These are phyloP conservation scores for Termitomyces sp. DNA, from an alignment of 768 basidiomycete genomes.

Conservation along the genomic window DNA sequence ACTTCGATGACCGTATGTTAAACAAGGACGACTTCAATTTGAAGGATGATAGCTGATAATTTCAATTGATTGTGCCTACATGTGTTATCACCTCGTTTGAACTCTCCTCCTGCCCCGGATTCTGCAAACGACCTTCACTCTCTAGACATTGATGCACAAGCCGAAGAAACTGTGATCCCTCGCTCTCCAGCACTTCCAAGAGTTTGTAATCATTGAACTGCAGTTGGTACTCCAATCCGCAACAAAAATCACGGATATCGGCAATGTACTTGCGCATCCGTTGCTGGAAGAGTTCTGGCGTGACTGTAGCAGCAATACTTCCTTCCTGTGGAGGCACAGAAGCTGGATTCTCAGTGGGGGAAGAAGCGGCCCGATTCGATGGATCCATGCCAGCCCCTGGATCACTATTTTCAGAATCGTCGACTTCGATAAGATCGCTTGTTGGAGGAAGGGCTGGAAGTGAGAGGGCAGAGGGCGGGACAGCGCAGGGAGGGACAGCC, in stretches of 20 bases:
- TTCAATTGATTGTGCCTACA: neutral
- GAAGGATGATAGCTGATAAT: neutral
- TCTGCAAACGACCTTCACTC: slow-evolving; percentile 30
- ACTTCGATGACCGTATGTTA: neutral
- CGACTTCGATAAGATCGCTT: neutral
- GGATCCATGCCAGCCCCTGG: slow-evolving; percentile 1
- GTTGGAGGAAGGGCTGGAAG: neutral
- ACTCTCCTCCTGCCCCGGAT: neutral
- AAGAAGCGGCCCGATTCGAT: neutral
- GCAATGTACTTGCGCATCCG: slow-evolving; percentile 39
- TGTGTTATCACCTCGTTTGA: neutral
- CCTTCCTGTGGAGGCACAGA: neutral
- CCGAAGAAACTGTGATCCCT: slow-evolving; percentile 35
- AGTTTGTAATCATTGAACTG: slow-evolving; percentile 42
- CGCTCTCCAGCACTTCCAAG: slow-evolving; percentile 37
- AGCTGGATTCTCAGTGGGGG: neutral
- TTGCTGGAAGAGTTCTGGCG: slow-evolving; percentile 25
- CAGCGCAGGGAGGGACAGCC: neutral
- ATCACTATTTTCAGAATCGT: slow-evolving; percentile 1
- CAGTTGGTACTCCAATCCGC: slow-evolving; percentile 43
- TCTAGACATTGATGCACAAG: slow-evolving; percentile 36
- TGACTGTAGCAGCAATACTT: slow-evolving; percentile 6
- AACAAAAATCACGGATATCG: slow-evolving; percentile 40
- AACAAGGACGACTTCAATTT: neutral
- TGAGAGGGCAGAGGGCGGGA: neutral